These are phyloP conservation scores for Colletotrichum liriopes DNA, from an alignment of 2,329 filamentous ascomycete genomes.

Conservation along the genomic window DNA sequence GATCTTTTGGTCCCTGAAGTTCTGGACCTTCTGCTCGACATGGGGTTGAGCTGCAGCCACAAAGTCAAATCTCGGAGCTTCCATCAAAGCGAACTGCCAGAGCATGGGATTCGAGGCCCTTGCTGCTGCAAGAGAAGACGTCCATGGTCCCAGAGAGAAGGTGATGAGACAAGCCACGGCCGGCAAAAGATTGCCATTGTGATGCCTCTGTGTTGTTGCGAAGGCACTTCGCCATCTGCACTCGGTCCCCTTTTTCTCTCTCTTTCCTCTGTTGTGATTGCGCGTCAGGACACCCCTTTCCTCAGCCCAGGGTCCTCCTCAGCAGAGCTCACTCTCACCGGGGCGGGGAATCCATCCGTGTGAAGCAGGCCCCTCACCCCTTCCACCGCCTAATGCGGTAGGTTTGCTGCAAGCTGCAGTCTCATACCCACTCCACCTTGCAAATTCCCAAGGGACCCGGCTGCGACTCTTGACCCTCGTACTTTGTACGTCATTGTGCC, in stretches of 20 bases:
- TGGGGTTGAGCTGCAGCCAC: constrained; percentile 34
- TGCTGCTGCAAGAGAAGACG: constrained; percentile 26
- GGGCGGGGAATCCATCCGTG: constrained; percentile 2
- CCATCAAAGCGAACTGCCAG: constrained; percentile 20
- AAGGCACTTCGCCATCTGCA: not conserved
- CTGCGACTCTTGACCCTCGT: not conserved
- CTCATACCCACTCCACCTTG: not conserved
- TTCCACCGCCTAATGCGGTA: not conserved
- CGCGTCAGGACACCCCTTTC: not conserved
- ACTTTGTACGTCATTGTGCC: constrained; percentile 27
- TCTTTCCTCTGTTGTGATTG: not conserved
- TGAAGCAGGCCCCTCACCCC: not conserved
- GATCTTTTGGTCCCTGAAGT: constrained; percentile 42
- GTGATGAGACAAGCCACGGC: constrained; percentile 10
- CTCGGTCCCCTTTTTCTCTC: not conserved
- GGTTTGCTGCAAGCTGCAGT: not conserved
- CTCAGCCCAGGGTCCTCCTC: not conserved
- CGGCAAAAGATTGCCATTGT: not conserved
- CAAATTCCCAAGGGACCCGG: constrained; percentile 3
- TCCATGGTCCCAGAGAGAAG: constrained; percentile 1
- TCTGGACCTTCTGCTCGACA: constrained; percentile 31
- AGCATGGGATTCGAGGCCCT: constrained; percentile 19
- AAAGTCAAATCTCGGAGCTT: constrained; percentile 25
- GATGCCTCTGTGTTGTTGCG: not conserved
- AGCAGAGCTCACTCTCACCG: constrained; percentile 6